Evolutionary conservation across 129 eudicot genomes (phyloP).

Genomic region (Chrysanthemum makinoi): DNA sequence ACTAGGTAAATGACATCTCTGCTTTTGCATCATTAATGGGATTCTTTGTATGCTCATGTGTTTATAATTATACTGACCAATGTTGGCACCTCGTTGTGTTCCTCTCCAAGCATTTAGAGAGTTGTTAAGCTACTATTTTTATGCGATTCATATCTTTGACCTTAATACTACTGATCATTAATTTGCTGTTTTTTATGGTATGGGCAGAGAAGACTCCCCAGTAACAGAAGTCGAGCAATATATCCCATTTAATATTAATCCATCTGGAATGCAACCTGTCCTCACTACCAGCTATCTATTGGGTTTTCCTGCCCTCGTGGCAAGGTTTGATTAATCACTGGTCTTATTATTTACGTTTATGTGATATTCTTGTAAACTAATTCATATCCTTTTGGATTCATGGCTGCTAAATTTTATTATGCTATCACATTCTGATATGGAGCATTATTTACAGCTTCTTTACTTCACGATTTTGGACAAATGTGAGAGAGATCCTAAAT

Average conservation of each 20-base stretch:
- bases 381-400: background rate
- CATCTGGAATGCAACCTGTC: constrained; percentile 98
- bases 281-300: constrained; percentile 84
- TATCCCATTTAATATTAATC: constrained; percentile 95
- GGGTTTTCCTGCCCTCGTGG: constrained; percentile 81
- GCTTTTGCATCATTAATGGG: constrained; percentile 1
- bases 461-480: constrained; percentile 70
- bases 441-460: constrained; percentile 57
- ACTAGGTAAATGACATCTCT: constrained; percentile 50
- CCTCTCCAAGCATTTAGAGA: background rate
- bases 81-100: background rate
- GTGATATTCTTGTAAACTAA: too few species aligned
- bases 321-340: constrained; percentile 51
- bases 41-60: background rate
- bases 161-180: background rate
- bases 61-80: background rate
- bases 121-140: background rate
- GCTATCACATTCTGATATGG: constrained; percentile 20
- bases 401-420: background rate
- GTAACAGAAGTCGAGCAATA: constrained; percentile 94
- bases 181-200: constrained; percentile 16
- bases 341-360: background rate
- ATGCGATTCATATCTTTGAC: background rate
- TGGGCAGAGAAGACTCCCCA: constrained; percentile 76
- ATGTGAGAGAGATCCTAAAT: constrained; percentile 66